These are phyloP conservation scores for Albizia julibrissin DNA, from an alignment of 306 rosid species.

Conservation along the genomic window DNA sequence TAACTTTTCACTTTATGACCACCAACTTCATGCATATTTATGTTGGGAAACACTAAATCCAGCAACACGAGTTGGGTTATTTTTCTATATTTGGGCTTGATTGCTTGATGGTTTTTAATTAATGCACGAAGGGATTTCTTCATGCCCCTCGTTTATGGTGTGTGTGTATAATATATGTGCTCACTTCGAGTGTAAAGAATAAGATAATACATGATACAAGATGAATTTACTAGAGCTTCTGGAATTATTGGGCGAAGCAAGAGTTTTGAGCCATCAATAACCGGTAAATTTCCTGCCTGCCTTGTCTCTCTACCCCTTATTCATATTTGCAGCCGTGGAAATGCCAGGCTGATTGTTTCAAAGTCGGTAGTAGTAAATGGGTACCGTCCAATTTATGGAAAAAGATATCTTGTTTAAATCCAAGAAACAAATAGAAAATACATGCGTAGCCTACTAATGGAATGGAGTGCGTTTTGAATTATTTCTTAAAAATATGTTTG, in stretches of 20 bases:
- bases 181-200: not conserved
- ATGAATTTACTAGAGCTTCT: not conserved
- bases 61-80: constrained; percentile 23
- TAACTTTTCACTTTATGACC: constrained; percentile 36
- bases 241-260: not conserved
- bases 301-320: no score
- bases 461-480: no score
- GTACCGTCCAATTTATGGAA: no score
- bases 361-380: no score
- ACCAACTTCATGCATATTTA: constrained; percentile 9
- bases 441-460: no score
- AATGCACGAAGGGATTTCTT: constrained; percentile 1
- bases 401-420: no score
- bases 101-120: constrained; percentile 23
- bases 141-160: not conserved
- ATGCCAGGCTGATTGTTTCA: no score
- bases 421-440: no score
- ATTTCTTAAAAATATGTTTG: no score
- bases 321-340: no score
- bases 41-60: not conserved
- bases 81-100: constrained; percentile 16
- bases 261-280: not conserved
- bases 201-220: constrained; percentile 7
- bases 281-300: no score
- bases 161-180: not conserved